Conservation (phyloP, 805 yeast species). For the Lachancea mirantina region DNA sequence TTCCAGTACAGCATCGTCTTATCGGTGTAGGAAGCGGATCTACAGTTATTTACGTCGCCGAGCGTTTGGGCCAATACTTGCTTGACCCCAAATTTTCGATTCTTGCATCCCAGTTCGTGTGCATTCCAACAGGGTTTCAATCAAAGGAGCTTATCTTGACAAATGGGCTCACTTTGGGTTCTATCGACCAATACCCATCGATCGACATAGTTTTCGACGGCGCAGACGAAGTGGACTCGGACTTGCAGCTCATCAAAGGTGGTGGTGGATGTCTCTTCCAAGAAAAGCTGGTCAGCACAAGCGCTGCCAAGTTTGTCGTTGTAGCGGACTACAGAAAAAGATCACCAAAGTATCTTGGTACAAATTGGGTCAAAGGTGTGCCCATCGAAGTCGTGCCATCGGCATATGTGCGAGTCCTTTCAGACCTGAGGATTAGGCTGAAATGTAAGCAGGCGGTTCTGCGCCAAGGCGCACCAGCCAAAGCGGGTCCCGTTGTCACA, state of each 20-base stretch:
- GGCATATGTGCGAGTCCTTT: slow-evolving; percentile 69
- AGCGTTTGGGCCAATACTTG: slow-evolving; percentile 59
- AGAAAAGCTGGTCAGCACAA: slow-evolving; percentile 86
- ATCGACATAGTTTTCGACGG: slow-evolving; percentile 96
- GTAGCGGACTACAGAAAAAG: slow-evolving; percentile 92
- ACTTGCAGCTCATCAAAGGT: slow-evolving; percentile 86
- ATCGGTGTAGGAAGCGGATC: slow-evolving; percentile 96
- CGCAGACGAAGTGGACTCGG: slow-evolving; percentile 88
- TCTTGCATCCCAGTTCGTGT: slow-evolving; percentile 43
- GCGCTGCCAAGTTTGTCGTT: slow-evolving; percentile 67
- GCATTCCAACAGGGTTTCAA: slow-evolving; percentile 97
- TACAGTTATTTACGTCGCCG: slow-evolving; percentile 96
- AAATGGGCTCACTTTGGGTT: slow-evolving; percentile 71
- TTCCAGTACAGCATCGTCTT: slow-evolving; percentile 55
- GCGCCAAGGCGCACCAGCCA: slow-evolving; percentile 82
- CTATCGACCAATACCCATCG: slow-evolving; percentile 73
- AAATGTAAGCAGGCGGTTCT: slow-evolving; percentile 54
- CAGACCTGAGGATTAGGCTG: slow-evolving; percentile 43
- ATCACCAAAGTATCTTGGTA: slow-evolving; percentile 60
- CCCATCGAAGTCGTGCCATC: slow-evolving; percentile 94
- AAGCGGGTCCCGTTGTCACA: slow-evolving; percentile 95
- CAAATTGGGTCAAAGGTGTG: slow-evolving; percentile 80
- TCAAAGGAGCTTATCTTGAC: slow-evolving; percentile 76
- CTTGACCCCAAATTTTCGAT: slow-evolving; percentile 35
- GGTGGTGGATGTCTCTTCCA: slow-evolving; percentile 98